Evolutionary conservation across 2,329 filamentous ascomycete species (phyloP).

Genomic region (Claviceps sp.): DNA sequence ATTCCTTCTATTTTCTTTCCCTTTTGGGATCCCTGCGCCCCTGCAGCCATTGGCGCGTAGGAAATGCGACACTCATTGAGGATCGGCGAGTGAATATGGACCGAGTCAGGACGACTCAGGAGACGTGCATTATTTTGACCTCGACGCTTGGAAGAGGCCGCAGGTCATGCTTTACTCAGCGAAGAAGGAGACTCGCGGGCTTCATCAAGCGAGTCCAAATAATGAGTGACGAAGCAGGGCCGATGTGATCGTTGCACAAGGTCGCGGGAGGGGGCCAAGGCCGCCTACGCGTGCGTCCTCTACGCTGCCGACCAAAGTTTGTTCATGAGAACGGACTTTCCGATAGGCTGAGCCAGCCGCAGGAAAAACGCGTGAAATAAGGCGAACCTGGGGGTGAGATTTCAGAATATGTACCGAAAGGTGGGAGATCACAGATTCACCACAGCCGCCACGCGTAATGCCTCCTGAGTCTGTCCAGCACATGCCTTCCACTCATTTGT

Average conservation of each 20-base stretch:
- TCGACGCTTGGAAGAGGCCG: not conserved
- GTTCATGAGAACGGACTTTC: not conserved
- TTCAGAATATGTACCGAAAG: not conserved
- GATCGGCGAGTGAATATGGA: not conserved
- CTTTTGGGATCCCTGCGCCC: not conserved
- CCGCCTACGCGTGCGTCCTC: not conserved
- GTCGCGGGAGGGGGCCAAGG: not conserved
- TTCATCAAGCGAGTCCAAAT: constrained; percentile 5
- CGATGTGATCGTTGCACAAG: constrained; percentile 6
- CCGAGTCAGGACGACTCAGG: not conserved
- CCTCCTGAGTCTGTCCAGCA: not conserved
- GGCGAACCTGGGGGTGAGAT: not conserved
- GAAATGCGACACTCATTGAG: not conserved
- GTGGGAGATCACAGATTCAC: not conserved
- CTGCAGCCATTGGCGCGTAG: not conserved
- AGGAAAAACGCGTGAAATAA: not conserved
- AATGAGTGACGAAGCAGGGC: constrained; percentile 3
- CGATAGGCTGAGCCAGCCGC: not conserved
- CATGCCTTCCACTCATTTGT: not conserved
- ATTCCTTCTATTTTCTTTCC: not conserved
- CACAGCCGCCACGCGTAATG: not conserved
- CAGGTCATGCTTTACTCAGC: not conserved
- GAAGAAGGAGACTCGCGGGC: not conserved
- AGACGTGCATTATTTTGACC: not conserved
- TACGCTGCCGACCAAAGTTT: not conserved